Evolutionary conservation across 768 basidiomycete species (phyloP).

Genomic region (Chiua virens): DNA sequence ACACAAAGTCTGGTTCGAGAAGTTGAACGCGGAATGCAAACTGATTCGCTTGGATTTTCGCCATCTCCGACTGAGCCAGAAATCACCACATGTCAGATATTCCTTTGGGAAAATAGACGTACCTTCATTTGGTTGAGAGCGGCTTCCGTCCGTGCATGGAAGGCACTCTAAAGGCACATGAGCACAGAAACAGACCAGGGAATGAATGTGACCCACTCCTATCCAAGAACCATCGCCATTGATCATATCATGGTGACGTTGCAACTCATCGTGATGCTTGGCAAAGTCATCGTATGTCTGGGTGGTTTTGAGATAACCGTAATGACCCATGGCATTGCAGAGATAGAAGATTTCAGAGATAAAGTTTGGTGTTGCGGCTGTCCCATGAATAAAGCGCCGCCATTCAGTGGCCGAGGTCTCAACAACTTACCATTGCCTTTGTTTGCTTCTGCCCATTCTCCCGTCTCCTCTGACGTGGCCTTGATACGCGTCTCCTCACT

Average conservation of each 20-base stretch:
- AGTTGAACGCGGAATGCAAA: conserved; percentile 84
- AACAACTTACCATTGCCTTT: conserved; percentile 42
- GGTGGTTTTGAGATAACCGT: conserved; percentile 82
- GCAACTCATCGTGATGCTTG: conserved; percentile 75
- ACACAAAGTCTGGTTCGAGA: conserved; percentile 80
- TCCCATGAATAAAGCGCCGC: conserved; percentile 1
- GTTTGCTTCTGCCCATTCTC: conserved; percentile 63
- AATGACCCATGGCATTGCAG: conserved; percentile 82
- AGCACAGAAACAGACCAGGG: neutral
- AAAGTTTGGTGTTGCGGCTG: conserved; percentile 80
- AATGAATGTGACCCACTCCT: conserved; percentile 51
- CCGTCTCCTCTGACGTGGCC: conserved; percentile 85
- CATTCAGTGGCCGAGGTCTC: neutral
- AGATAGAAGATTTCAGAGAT: conserved; percentile 95
- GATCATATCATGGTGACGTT: conserved; percentile 72
- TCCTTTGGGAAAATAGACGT: neutral
- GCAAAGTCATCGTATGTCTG: conserved; percentile 70
- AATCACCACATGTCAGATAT: neutral
- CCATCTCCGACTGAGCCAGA: conserved; percentile 58
- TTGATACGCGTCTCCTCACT: conserved; percentile 93
- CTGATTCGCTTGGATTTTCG: conserved; percentile 68
- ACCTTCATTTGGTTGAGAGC: conserved; percentile 80
- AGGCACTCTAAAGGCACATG: conserved; percentile 50
- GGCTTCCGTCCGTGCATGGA: conserved; percentile 75
- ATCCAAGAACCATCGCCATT: conserved; percentile 81